Evolutionary conservation across 2,329 filamentous ascomycete species (phyloP).

Genomic region (Rhynchosporium graminicola): DNA sequence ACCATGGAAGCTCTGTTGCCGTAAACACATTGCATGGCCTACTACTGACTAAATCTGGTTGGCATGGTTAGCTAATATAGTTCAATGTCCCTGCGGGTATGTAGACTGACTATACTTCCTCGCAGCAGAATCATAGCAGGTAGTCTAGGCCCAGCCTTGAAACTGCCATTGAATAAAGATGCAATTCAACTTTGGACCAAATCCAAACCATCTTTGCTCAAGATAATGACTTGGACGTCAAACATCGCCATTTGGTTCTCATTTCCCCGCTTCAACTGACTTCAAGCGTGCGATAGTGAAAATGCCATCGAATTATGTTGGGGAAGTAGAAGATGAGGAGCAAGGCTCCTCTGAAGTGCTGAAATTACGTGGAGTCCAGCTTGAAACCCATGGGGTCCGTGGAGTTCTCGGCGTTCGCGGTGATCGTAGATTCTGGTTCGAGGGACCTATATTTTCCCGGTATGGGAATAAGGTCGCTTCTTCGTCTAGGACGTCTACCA

Average conservation of each 20-base stretch:
- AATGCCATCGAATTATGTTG: not conserved
- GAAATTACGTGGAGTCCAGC: not conserved
- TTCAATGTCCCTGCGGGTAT: not conserved
- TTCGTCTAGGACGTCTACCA: not conserved
- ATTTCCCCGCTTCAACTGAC: not conserved
- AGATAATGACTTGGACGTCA: not conserved
- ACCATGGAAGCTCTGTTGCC: too few species aligned
- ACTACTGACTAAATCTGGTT: not conserved
- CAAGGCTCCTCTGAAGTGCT: not conserved
- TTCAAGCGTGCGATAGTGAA: not conserved
- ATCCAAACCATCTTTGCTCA: not conserved
- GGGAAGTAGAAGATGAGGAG: not conserved
- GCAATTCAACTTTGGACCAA: not conserved
- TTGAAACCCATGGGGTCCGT: not conserved
- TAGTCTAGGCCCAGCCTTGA: not conserved
- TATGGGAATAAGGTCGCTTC: slow-evolving; percentile 3
- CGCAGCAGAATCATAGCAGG: not conserved
- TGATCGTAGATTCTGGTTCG: not conserved
- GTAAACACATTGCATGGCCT: not conserved
- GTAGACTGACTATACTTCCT: not conserved
- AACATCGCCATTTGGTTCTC: not conserved
- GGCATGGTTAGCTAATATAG: not conserved
- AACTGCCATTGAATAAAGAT: not conserved
- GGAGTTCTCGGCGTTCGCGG: not conserved
- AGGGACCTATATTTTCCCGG: not conserved